Percentiles rank a stretch among this genome's conserved stretches.
Evolutionary conservation across 2,329 filamentous ascomycete genomes (phyloP).

Genomic region (Didymellaceae sp.): DNA sequence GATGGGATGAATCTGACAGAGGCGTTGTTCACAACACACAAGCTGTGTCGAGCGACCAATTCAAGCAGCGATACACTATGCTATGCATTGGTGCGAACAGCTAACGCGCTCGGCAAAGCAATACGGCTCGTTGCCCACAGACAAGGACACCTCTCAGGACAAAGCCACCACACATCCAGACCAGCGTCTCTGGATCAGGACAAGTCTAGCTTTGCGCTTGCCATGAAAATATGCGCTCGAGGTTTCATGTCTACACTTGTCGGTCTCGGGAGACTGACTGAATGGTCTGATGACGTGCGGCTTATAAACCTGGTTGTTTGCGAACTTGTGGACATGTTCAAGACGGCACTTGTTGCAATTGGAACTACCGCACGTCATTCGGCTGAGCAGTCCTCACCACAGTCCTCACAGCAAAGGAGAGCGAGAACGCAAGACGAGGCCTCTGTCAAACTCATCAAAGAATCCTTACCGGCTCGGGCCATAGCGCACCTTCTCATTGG

Average conservation of each 20-base stretch:
- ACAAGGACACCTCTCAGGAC: slow-evolving; percentile 27
- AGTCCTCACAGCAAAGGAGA: slow-evolving; percentile 8
- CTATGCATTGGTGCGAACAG: slow-evolving; percentile 30
- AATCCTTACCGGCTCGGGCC: slow-evolving; percentile 32
- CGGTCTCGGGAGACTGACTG: slow-evolving; percentile 33
- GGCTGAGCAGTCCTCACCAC: slow-evolving; percentile 14
- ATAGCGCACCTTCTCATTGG: slow-evolving; percentile 47
- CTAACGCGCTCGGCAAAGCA: slow-evolving; percentile 33
- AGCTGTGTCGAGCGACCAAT: slow-evolving; percentile 28
- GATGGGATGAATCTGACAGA: slow-evolving; percentile 33
- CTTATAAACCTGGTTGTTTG: slow-evolving; percentile 36
- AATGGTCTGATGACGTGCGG: slow-evolving; percentile 18
- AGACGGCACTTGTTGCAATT: slow-evolving; percentile 41
- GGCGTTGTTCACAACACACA: slow-evolving; percentile 40
- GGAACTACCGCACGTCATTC: slow-evolving; percentile 32
- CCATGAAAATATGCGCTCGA: slow-evolving; percentile 38
- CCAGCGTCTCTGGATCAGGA: slow-evolving; percentile 30
- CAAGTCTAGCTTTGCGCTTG: slow-evolving; percentile 33
- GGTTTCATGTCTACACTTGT: slow-evolving; percentile 43
- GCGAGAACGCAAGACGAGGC: slow-evolving; percentile 18
- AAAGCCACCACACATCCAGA: slow-evolving; percentile 8
- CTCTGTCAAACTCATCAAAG: slow-evolving; percentile 19
- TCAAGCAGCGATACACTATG: slow-evolving; percentile 31
- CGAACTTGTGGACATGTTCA: slow-evolving; percentile 49
- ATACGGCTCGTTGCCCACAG: slow-evolving; percentile 30